Evolutionary conservation across 1,284 basidiomycete species (phyloP), one percentile per base, ranked within the genome.

Genomic region (Leccinum angustisporum): DNA sequence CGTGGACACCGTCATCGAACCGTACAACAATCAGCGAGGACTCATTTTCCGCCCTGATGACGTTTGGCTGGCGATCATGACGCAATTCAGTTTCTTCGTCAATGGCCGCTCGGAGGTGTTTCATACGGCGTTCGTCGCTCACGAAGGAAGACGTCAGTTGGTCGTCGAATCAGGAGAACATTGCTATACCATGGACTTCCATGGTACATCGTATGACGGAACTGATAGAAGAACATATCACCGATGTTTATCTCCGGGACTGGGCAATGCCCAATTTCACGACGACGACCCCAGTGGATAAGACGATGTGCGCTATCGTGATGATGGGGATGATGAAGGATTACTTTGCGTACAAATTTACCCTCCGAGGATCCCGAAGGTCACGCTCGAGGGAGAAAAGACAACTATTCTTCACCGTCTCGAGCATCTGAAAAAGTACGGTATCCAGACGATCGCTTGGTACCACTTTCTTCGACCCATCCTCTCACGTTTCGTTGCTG

Each of bases 181-280:
- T 14, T 69, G 75, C 9, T 72, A 73, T 58, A 66, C 64, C 2
- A 68, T 77, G 21, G 76, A 82, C 62, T 2, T 46, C 55, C 38
- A 27, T 73, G 63, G 72, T 78, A 0, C 56, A 65, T 2, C 67
- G 70, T 38, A 78, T 83, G 75, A 74, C 74, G 0, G 57, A 60
- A 4, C 38, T 74, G 52, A 73, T 82, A 51, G 67, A 75, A n/a
- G 64, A 76, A 33, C 72, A 74, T 46, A 69, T 83, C 50, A 55
- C 67, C 0, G 79, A 82, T 61, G 70, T 73, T 1, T 63, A 65
- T 0, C 62, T 83, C 5, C 71, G 71, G 3, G 70, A 76, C 1
- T 82, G 81, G 80, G 75, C 81, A 31, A 70, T 77, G 9, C 83
- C 83, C 0, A 65, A 74, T 33, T 84, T 83, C 67, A 75, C 78